A percentile compares a stretch with the other conserved stretches of the same genome.
These are phyloP conservation scores for Ophiostoma tasmaniense DNA, from an alignment of 2,329 filamentous ascomycete species.

Conservation along the genomic window DNA sequence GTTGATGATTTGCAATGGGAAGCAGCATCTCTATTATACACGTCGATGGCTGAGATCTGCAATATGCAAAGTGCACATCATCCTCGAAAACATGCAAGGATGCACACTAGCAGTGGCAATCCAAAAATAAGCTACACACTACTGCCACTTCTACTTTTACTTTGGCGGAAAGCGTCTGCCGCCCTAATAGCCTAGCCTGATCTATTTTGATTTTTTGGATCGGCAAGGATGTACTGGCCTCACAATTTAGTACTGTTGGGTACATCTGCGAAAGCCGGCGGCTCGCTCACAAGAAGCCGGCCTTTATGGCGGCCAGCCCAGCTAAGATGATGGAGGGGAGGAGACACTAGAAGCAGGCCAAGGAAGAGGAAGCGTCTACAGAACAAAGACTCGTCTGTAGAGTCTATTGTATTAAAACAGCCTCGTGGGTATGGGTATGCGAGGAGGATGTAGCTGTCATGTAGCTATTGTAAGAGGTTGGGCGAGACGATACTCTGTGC, in stretches of 20 bases:
- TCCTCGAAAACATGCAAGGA: background rate
- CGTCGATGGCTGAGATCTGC: background rate
- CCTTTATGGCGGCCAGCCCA: background rate
- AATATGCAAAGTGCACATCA: slow-evolving; percentile 1
- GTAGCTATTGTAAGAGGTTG: background rate
- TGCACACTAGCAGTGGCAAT: background rate
- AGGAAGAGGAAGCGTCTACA: background rate
- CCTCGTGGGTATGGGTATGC: background rate
- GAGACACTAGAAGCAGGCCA: background rate
- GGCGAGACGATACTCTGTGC: background rate
- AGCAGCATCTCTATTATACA: background rate
- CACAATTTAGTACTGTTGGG: background rate
- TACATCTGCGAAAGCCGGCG: background rate
- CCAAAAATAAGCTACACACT: slow-evolving; percentile 8
- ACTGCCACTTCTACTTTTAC: background rate
- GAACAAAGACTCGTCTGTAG: background rate
- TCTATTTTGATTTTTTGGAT: background rate
- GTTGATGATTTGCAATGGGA: background rate
- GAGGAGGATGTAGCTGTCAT: background rate
- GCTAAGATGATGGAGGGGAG: background rate
- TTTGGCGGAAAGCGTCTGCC: background rate
- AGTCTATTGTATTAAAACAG: background rate
- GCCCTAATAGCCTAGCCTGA: background rate
- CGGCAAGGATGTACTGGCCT: background rate
- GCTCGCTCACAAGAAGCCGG: background rate